Evolutionary conservation across 257 asterid genomes (phyloP).

Genomic region (Penstemon newberryi): DNA sequence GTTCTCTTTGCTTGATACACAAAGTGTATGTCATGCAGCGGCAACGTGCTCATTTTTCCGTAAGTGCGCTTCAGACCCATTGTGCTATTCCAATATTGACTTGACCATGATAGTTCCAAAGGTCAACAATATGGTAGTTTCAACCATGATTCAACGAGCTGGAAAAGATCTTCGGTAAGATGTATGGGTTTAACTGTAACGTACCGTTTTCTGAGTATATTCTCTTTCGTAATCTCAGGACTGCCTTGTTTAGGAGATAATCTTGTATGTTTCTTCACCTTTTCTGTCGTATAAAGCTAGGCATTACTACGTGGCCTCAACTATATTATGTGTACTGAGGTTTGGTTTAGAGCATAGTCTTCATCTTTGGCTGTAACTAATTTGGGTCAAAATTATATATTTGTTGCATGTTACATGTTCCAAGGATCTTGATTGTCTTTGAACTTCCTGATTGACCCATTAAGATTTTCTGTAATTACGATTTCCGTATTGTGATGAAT

Average conservation of each 20-base stretch:
- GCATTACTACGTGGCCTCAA: not conserved
- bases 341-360: not conserved
- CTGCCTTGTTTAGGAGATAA: not conserved
- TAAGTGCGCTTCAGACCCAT: slow-evolving; percentile 78
- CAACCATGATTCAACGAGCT: slow-evolving; percentile 80
- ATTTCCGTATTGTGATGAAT: slow-evolving; percentile 7
- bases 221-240: not conserved
- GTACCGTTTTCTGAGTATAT: not conserved
- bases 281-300: slow-evolving; percentile 12
- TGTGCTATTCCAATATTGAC: slow-evolving; percentile 74
- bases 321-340: not conserved
- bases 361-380: slow-evolving; percentile 9
- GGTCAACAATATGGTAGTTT: slow-evolving; percentile 69
- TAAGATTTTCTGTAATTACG: slow-evolving; percentile 13
- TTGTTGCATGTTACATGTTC: slow-evolving; percentile 8
- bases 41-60: slow-evolving; percentile 73
- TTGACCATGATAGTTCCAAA: slow-evolving; percentile 57
- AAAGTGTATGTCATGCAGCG: slow-evolving; percentile 73
- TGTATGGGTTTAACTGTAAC: slow-evolving; percentile 16
- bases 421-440: not conserved
- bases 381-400: not conserved
- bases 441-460: slow-evolving; percentile 2
- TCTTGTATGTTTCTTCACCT: slow-evolving; percentile 12
- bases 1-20: slow-evolving; percentile 72
- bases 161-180: slow-evolving; percentile 67